These are phyloP conservation scores for Tricholoma saponaceum DNA, from an alignment of 768 basidiomycete species.

Conservation along the genomic window DNA sequence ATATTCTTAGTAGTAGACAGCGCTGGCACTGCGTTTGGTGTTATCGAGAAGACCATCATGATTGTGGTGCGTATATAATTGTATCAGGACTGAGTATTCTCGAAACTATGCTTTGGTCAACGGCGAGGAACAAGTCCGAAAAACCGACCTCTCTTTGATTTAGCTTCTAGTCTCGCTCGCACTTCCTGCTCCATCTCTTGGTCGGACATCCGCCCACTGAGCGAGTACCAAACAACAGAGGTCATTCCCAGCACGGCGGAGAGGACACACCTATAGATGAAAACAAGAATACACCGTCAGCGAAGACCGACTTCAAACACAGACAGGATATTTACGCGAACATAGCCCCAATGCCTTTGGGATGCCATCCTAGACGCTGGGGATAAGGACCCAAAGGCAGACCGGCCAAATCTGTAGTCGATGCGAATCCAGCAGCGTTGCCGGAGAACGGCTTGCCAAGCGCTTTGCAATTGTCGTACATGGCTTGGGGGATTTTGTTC, in stretches of 20 bases:
- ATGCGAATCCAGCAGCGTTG: slow-evolving; percentile 83
- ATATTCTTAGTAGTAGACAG: too few species aligned
- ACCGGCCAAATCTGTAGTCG: slow-evolving; percentile 65
- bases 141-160: slow-evolving; percentile 25
- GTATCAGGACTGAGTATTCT: too few species aligned
- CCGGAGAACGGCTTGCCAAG: slow-evolving; percentile 60
- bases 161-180: slow-evolving; percentile 49
- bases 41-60: too few species aligned
- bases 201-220: slow-evolving; percentile 70
- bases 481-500: slow-evolving; percentile 45
- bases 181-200: slow-evolving; percentile 79
- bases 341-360: slow-evolving; percentile 75
- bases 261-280: slow-evolving; percentile 65
- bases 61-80: too few species aligned
- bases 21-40: too few species aligned
- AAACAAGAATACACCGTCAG: slow-evolving; percentile 10
- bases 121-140: neutral
- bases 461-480: slow-evolving; percentile 72
- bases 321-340: slow-evolving; percentile 42
- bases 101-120: neutral
- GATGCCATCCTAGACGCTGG: slow-evolving; percentile 68
- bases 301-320: neutral
- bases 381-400: slow-evolving; percentile 66
- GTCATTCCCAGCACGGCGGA: slow-evolving; percentile 81
- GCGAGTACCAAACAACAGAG: slow-evolving; percentile 82